Conservation (phyloP, 2,329 filamentous ascomycete genomes). For the Paecilomyces formosus region DNA sequence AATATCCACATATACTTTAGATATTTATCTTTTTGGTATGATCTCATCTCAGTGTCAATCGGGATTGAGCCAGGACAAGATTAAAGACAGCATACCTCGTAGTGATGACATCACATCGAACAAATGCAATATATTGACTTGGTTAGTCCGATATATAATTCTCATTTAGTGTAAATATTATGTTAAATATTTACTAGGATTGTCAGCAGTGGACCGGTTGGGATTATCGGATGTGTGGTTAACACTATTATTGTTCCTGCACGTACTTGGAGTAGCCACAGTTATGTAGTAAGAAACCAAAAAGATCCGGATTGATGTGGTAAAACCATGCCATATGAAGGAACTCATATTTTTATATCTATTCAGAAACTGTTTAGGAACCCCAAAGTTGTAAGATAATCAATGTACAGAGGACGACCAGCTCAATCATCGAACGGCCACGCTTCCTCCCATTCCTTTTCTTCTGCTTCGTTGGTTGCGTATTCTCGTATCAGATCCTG, state of each 20-base stretch:
- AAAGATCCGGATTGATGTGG: no score
- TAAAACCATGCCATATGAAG: no score
- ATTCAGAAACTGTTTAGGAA: no score
- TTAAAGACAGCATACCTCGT: background rate
- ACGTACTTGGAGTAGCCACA: no score
- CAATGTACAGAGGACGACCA: background rate
- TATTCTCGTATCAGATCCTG: slow-evolving; percentile 2
- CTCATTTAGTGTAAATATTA: background rate
- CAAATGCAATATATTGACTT: background rate
- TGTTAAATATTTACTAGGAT: no score
- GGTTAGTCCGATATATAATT: background rate
- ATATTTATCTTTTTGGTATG: background rate
- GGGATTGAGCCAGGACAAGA: background rate
- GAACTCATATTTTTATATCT: no score
- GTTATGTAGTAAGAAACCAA: no score
- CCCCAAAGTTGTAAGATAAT: background rate
- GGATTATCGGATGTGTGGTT: no score
- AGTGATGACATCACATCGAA: background rate
- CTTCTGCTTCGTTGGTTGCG: slow-evolving; percentile 4
- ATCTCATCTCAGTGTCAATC: background rate
- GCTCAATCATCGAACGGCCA: slow-evolving; percentile 6
- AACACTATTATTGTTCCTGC: no score
- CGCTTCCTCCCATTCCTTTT: background rate
- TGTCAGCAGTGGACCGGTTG: background rate
- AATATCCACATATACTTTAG: background rate